Evolutionary conservation across 768 basidiomycete genomes (phyloP).

Genomic region (Chiua virens): DNA sequence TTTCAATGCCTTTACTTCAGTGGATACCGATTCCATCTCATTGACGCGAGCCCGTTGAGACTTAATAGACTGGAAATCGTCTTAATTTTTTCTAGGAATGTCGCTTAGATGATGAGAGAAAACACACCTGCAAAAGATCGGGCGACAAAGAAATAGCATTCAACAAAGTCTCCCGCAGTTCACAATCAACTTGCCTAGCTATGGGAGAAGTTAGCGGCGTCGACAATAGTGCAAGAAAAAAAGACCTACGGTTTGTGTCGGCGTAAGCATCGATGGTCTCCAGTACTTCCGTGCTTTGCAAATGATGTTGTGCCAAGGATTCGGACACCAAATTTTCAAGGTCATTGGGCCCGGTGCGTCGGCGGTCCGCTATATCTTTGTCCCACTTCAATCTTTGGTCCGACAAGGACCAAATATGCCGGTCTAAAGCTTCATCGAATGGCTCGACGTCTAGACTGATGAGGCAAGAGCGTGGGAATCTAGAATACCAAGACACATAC

Average conservation of each 20-base stretch:
- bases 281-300: constrained; percentile 26
- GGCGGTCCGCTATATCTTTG: constrained; percentile 63
- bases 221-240: not conserved
- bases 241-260: constrained; percentile 12
- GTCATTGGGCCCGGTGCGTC: constrained; percentile 60
- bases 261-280: constrained; percentile 4
- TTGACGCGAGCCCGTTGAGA: constrained; percentile 53
- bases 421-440: constrained; percentile 86
- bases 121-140: constrained; percentile 52
- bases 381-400: constrained; percentile 76
- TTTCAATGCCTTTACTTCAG: constrained; percentile 53
- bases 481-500: constrained; percentile 31
- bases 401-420: constrained; percentile 77
- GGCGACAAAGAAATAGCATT: constrained; percentile 43
- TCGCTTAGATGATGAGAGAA: not conserved
- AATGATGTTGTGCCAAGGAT: constrained; percentile 36
- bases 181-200: constrained; percentile 23
- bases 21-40: constrained; percentile 43
- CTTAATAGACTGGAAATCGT: constrained; percentile 40
- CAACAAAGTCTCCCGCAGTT: constrained; percentile 26
- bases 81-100: not conserved
- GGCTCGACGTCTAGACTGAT: constrained; percentile 60
- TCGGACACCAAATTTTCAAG: constrained; percentile 45
- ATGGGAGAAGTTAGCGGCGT: constrained; percentile 1
- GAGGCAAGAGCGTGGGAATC: not conserved